Conservation (phyloP, 2,329 filamentous ascomycete species). For the Aspergillus sp. region DNA sequence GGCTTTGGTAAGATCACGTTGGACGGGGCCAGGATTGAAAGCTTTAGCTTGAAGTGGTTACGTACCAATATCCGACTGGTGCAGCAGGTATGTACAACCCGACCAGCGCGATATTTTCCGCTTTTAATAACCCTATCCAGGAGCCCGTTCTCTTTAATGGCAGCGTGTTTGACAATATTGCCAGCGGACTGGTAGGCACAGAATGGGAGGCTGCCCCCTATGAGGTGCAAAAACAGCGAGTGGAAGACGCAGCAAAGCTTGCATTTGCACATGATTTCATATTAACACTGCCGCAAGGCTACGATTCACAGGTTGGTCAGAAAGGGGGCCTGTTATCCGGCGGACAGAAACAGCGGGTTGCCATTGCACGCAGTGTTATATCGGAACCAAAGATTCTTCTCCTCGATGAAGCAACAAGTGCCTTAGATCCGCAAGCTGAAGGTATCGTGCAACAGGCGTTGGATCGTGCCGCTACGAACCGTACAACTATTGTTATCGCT, state of each 20-base stretch:
- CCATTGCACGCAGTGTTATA: constrained; percentile 77
- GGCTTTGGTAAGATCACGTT: constrained; percentile 33
- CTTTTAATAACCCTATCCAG: neutral
- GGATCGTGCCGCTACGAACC: constrained; percentile 64
- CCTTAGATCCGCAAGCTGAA: constrained; percentile 83
- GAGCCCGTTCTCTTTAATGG: constrained; percentile 81
- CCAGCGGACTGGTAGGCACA: constrained; percentile 50
- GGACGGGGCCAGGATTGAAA: constrained; percentile 37
- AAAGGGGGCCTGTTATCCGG: constrained; percentile 78
- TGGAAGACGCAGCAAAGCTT: constrained; percentile 19
- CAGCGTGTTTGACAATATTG: constrained; percentile 79
- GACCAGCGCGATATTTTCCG: no score
- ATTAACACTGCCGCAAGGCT: constrained; percentile 69
- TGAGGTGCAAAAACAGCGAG: constrained; percentile 6
- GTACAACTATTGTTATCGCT: constrained; percentile 39
- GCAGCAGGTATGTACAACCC: constrained; percentile 37
- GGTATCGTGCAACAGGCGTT: constrained; percentile 81
- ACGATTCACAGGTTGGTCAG: constrained; percentile 81
- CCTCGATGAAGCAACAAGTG: constrained; percentile 86
- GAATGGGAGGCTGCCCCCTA: constrained; percentile 20
- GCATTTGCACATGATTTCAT: constrained; percentile 77
- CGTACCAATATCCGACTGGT: constrained; percentile 20
- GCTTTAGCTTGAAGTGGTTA: constrained; percentile 29
- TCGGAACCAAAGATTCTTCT: constrained; percentile 79
- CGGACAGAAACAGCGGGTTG: constrained; percentile 87